Conservation (phyloP, 192 early-diverging fungal species). For the Diversispora epigaea region DNA sequence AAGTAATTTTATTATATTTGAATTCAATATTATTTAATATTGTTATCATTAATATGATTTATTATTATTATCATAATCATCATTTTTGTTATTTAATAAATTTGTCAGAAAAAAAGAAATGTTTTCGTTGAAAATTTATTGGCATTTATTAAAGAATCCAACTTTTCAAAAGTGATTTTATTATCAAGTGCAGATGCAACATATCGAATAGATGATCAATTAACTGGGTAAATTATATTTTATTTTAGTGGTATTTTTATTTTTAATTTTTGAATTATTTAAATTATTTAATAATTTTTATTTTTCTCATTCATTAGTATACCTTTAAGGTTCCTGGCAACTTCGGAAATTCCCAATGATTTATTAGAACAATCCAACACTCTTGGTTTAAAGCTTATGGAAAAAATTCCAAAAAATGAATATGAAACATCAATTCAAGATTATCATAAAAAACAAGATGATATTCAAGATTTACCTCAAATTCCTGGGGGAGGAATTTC, state of each 20-base stretch:
- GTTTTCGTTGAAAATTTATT: conserved; percentile 52
- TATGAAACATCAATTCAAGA: background rate
- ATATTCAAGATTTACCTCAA: conserved; percentile 39
- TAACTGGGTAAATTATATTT: conserved; percentile 52
- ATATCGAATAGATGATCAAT: conserved; percentile 59
- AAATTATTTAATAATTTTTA: background rate
- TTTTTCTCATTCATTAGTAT: background rate
- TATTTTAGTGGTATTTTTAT: conserved; percentile 51
- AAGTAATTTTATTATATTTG: conserved; percentile 17
- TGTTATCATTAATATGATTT: too few species aligned
- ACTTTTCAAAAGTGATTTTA: conserved; percentile 58
- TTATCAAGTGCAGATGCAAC: conserved; percentile 70
- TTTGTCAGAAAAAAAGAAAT: conserved; percentile 43
- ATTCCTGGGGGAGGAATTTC: conserved; percentile 64
- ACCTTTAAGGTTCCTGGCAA: background rate
- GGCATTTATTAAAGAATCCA: conserved; percentile 52
- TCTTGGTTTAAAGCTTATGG: conserved; percentile 27
- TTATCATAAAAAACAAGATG: conserved; percentile 1
- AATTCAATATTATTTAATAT: background rate
- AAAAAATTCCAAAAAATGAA: conserved; percentile 30
- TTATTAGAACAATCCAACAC: conserved; percentile 1
- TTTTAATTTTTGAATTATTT: conserved; percentile 32
- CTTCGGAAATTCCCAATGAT: background rate
- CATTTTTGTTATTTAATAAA: background rate
- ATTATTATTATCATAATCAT: background rate